Conservation (phyloP, 176 grass and related monocot species). For the Carex littledalei region DNA sequence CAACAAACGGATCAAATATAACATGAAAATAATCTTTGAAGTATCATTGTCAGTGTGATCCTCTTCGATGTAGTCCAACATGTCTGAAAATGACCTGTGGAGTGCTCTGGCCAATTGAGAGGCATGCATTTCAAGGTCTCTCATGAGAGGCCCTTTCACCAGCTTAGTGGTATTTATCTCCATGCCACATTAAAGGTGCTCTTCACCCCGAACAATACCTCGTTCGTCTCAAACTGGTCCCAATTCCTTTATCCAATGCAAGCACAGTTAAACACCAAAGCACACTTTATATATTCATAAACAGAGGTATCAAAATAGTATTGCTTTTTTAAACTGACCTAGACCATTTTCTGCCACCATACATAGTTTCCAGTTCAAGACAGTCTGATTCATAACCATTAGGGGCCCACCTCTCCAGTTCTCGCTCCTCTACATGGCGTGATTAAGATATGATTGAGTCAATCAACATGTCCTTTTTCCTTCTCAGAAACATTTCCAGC, state of each 20-base stretch:
- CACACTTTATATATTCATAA: conserved; percentile 2
- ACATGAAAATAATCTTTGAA: too few relatives aligned
- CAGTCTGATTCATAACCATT: conserved; percentile 75
- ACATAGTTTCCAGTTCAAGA: conserved; percentile 68
- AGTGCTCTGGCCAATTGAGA: conserved; percentile 62
- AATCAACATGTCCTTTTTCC: conserved; percentile 79
- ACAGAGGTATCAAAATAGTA: neutral
- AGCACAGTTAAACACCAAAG: conserved; percentile 13
- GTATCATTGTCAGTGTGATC: too few relatives aligned
- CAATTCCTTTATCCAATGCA: conserved; percentile 53
- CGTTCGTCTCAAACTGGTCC: conserved; percentile 97
- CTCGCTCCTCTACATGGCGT: conserved; percentile 72
- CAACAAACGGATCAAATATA: too few relatives aligned
- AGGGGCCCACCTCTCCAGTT: conserved; percentile 84
- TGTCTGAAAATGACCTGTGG: too few relatives aligned
- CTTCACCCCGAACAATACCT: conserved; percentile 80
- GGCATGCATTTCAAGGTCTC: conserved; percentile 79
- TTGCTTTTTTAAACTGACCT: conserved; percentile 34
- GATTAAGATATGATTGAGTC: conserved; percentile 86
- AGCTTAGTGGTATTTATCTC: conserved; percentile 97
- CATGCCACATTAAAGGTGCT: conserved; percentile 99
- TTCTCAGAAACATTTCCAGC: conserved; percentile 50
- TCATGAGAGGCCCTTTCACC: conserved; percentile 87
- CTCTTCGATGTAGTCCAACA: too few relatives aligned
- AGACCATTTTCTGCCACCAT: conserved; percentile 53